A percentile compares a stretch with the other conserved stretches of the same genome.
phyloP scores from a whole-genome alignment of 73 alveolate genomes.

The Paramecium tetraurelia region DNA sequence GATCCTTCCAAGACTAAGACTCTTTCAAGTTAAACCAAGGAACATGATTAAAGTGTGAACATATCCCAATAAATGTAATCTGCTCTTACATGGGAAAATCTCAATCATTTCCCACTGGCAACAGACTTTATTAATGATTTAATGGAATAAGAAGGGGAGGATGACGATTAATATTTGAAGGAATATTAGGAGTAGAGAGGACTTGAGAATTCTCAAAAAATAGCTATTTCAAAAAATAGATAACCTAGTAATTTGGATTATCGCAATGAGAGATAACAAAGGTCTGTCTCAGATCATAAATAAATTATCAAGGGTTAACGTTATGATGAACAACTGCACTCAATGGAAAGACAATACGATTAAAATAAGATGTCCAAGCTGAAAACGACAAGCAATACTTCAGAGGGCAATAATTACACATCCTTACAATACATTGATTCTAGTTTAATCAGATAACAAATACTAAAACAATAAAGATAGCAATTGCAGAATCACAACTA shows the following conservation, averaged over 20 bases:
- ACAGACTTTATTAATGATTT: background rate
- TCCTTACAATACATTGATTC: background rate
- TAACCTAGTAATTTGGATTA: background rate
- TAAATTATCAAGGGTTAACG: background rate
- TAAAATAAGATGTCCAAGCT: background rate
- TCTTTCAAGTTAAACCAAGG: background rate
- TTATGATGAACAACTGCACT: background rate
- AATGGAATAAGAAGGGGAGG: background rate
- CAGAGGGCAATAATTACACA: background rate
- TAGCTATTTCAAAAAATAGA: background rate
- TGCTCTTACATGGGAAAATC: background rate
- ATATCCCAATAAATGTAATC: background rate
- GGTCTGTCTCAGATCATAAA: background rate
- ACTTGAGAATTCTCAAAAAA: background rate
- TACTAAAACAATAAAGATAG: background rate
- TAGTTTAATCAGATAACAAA: background rate
- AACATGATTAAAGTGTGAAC: background rate
- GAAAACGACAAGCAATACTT: background rate
- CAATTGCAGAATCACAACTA: background rate
- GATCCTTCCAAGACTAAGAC: background rate
- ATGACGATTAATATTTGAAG: background rate
- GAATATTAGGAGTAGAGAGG: background rate
- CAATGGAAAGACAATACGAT: background rate
- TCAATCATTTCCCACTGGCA: background rate
- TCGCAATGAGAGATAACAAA: background rate